Conservation (phyloP, 2,329 filamentous ascomycete genomes). For the Colletotrichum endophyticum region DNA sequence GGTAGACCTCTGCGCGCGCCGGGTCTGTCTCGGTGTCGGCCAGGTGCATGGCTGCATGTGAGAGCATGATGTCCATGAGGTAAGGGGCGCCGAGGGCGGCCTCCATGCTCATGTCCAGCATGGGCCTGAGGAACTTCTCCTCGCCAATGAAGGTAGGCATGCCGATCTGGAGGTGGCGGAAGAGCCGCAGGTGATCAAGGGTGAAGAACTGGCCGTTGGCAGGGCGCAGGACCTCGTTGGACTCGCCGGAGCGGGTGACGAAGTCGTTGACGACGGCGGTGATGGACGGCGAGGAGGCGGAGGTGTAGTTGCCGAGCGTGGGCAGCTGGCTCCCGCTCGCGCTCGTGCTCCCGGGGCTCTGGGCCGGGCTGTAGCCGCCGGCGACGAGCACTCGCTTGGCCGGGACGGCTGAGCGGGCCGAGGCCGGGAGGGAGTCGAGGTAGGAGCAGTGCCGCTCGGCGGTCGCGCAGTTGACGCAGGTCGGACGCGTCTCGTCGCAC, state of each 20-base stretch:
- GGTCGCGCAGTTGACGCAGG: slow-evolving; percentile 43
- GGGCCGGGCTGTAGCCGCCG: background rate
- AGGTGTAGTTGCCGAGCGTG: background rate
- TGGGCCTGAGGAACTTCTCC: slow-evolving; percentile 18
- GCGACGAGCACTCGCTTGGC: background rate
- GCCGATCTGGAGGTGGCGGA: slow-evolving; percentile 36
- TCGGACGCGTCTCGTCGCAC: slow-evolving; percentile 46
- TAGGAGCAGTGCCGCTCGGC: slow-evolving; percentile 41
- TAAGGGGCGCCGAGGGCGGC: slow-evolving; percentile 36
- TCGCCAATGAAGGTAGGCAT: slow-evolving; percentile 26
- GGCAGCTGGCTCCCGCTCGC: background rate
- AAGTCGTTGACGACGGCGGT: slow-evolving; percentile 7
- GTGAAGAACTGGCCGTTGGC: slow-evolving; percentile 31
- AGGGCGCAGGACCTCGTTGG: background rate
- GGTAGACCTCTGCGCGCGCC: slow-evolving; percentile 23
- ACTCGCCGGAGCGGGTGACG: background rate
- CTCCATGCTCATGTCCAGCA: slow-evolving; percentile 36
- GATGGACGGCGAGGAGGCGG: background rate
- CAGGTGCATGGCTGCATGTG: slow-evolving; percentile 41
- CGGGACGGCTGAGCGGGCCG: background rate
- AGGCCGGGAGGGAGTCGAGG: slow-evolving; percentile 11
- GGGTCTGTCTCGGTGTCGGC: slow-evolving; percentile 24
- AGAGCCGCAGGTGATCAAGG: slow-evolving; percentile 42
- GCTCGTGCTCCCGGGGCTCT: background rate
- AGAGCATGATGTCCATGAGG: slow-evolving; percentile 41